A percentile compares a stretch with the other conserved stretches of the same genome.
Evolutionary conservation across 805 yeast species (phyloP).

Genomic region (Candida hungchunana): DNA sequence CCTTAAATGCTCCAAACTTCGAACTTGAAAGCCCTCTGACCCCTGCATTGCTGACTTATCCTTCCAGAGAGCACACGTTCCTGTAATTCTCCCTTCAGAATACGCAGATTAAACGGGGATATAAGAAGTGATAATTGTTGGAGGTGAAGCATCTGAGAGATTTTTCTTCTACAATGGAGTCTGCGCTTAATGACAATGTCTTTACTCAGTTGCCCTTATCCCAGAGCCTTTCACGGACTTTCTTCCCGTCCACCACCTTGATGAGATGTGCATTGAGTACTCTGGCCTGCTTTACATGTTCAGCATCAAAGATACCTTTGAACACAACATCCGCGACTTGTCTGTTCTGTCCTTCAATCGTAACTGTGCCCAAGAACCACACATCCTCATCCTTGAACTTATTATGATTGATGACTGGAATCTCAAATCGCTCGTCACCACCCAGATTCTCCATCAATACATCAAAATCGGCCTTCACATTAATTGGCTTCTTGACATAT

Average conservation of each 20-base stretch:
- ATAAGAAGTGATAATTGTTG: too few species aligned
- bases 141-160: background rate
- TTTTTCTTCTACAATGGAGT: background rate
- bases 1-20: too few species aligned
- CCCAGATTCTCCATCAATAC: slow-evolving; percentile 23
- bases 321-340: slow-evolving; percentile 18
- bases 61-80: too few species aligned
- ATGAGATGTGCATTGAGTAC: slow-evolving; percentile 19
- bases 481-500: slow-evolving; percentile 18
- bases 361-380: slow-evolving; percentile 20
- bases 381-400: slow-evolving; percentile 14
- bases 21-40: too few species aligned
- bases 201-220: slow-evolving; percentile 2
- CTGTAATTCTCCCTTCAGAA: too few species aligned
- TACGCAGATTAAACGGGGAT: too few species aligned
- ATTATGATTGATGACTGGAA: slow-evolving; percentile 19
- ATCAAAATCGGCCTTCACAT: slow-evolving; percentile 14
- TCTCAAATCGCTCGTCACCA: slow-evolving; percentile 19
- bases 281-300: slow-evolving; percentile 25
- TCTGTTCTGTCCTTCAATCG: slow-evolving; percentile 18
- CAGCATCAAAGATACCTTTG: slow-evolving; percentile 25
- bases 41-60: too few species aligned
- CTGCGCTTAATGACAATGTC: background rate
- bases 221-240: slow-evolving; percentile 21
- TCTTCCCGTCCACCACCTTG: slow-evolving; percentile 15